A percentile compares a stretch with the other conserved stretches of the same genome.
Evolutionary conservation across 306 rosid genomes (phyloP).

Genomic region (Acacia confusa): DNA sequence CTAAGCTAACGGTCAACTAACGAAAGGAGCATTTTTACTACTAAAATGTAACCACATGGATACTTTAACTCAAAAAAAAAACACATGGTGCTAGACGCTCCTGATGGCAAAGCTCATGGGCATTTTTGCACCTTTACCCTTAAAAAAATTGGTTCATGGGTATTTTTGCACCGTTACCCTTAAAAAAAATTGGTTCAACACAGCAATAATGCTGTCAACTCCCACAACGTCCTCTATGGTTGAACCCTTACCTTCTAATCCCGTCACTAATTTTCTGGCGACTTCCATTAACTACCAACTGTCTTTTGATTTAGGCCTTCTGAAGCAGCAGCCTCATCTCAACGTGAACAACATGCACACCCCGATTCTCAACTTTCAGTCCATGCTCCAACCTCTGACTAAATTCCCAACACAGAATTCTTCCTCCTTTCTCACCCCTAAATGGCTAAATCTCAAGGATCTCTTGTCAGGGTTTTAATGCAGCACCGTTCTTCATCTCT

Average conservation of each 20-base stretch:
- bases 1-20: too few relatives aligned
- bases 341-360: slow-evolving; percentile 46
- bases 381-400: slow-evolving; percentile 45
- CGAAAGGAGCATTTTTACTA: too few relatives aligned
- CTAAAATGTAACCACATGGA: too few relatives aligned
- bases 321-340: slow-evolving; percentile 31
- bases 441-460: slow-evolving; percentile 39
- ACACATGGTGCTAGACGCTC: too few relatives aligned
- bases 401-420: slow-evolving; percentile 36
- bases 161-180: too few relatives aligned
- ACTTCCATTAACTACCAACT: slow-evolving; percentile 38
- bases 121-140: too few relatives aligned
- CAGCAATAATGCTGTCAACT: slow-evolving; percentile 23
- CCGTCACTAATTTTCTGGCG: slow-evolving; percentile 15
- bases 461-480: too few relatives aligned
- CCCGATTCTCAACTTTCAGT: slow-evolving; percentile 65
- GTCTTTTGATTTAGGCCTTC: slow-evolving; percentile 26
- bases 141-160: too few relatives aligned
- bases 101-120: too few relatives aligned
- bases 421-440: slow-evolving; percentile 3
- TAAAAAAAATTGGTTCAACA: too few relatives aligned
- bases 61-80: too few relatives aligned
- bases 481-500: too few relatives aligned
- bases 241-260: slow-evolving; percentile 34
- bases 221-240: slow-evolving; percentile 39